A percentile compares a stretch with the other conserved stretches of the same genome.
Evolutionary conservation across 352 stramenopile genomes (phyloP).

Genomic region (Globisporangium echinulatum): DNA sequence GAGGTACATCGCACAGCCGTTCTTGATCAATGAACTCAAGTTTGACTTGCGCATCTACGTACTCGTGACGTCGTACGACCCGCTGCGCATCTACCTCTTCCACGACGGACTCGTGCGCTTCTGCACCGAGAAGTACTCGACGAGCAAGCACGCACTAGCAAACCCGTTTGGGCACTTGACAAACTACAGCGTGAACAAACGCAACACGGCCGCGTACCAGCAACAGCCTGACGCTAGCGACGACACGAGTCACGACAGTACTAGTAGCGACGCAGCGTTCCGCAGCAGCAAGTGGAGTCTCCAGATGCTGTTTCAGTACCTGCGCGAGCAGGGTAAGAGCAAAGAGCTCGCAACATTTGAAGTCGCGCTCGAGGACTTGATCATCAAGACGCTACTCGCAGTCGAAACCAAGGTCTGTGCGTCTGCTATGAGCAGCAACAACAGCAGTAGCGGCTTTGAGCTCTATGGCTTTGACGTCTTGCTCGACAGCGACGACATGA

Average conservation of each 20-base stretch:
- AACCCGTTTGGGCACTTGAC: constrained; percentile 88
- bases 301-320: constrained; percentile 45
- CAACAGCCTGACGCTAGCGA: constrained; percentile 23
- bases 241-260: neutral
- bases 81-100: constrained; percentile 82
- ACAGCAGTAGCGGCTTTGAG: constrained; percentile 61
- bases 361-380: constrained; percentile 60
- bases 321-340: constrained; percentile 32
- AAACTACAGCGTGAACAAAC: constrained; percentile 92
- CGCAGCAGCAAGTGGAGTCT: constrained; percentile 84
- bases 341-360: constrained; percentile 30
- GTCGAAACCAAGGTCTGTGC: constrained; percentile 73
- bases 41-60: constrained; percentile 91
- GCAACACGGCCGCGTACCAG: constrained; percentile 67
- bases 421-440: constrained; percentile 10
- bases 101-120: constrained; percentile 85
- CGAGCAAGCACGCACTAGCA: constrained; percentile 47
- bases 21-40: constrained; percentile 87
- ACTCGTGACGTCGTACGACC: constrained; percentile 80
- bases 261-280: constrained; percentile 2
- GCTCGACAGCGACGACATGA: constrained; percentile 62
- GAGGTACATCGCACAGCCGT: constrained; percentile 72
- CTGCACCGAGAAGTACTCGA: constrained; percentile 79
- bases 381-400: constrained; percentile 87
- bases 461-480: constrained; percentile 89